Conservation (phyloP, 331 rosid genomes). For the Saraca asoca region DNA sequence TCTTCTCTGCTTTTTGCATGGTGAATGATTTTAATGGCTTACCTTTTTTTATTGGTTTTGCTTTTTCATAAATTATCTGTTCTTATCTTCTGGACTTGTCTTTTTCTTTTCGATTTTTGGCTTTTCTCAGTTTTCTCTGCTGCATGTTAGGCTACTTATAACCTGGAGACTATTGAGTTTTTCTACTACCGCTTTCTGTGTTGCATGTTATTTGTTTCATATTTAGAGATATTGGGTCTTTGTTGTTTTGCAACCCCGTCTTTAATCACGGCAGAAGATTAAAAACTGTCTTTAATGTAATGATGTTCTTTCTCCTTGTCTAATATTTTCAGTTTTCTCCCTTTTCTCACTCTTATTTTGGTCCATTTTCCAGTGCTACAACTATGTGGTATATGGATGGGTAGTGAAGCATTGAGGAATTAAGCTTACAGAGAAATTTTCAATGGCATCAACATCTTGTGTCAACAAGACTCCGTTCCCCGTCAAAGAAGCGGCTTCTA, state of each 20-base stretch:
- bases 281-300: too few relatives aligned
- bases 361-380: slow-evolving; percentile 23
- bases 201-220: slow-evolving; percentile 33
- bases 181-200: background rate
- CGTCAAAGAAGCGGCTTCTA: slow-evolving; percentile 45
- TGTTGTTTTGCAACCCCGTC: slow-evolving; percentile 5
- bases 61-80: background rate
- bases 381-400: slow-evolving; percentile 39
- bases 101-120: slow-evolving; percentile 34
- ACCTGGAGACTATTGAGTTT: slow-evolving; percentile 19
- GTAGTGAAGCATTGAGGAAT: slow-evolving; percentile 37
- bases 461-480: slow-evolving; percentile 44
- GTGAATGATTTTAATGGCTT: slow-evolving; percentile 38
- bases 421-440: slow-evolving; percentile 29
- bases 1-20: slow-evolving; percentile 43
- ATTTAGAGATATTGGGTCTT: slow-evolving; percentile 10
- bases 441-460: slow-evolving; percentile 75
- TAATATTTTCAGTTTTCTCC: background rate
- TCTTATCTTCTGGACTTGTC: slow-evolving; percentile 44
- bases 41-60: background rate
- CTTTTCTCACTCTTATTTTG: slow-evolving; percentile 8
- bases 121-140: slow-evolving; percentile 32
- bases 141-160: slow-evolving; percentile 35
- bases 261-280: too few relatives aligned
- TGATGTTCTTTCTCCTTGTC: slow-evolving; percentile 8